These are phyloP conservation scores for Arctium lappa DNA, from an alignment of 129 eudicot genomes.

Conservation along the genomic window DNA sequence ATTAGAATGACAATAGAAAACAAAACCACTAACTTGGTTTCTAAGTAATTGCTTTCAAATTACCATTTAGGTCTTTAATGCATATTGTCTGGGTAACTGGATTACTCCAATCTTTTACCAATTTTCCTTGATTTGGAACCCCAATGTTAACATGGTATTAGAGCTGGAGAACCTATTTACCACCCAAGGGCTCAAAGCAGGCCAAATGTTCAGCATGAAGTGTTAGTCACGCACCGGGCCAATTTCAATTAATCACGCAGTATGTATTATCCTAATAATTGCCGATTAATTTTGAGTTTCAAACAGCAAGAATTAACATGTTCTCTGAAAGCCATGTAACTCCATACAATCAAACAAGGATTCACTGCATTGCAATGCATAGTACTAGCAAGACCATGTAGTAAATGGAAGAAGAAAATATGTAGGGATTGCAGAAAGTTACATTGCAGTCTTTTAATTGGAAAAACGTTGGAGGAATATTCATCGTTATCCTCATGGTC, in stretches of 20 bases:
- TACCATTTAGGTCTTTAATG: background rate
- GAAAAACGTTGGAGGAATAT: constrained; percentile 15
- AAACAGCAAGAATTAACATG: background rate
- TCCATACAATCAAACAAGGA: background rate
- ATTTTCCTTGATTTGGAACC: background rate
- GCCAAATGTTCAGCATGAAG: background rate
- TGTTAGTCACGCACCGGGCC: background rate
- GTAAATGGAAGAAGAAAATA: background rate
- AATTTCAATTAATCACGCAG: background rate
- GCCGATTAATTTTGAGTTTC: background rate
- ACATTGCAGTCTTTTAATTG: constrained; percentile 18
- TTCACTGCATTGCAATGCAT: constrained; percentile 3
- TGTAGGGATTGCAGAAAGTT: constrained; percentile 15
- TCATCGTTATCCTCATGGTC: constrained; percentile 24
- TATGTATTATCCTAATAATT: background rate
- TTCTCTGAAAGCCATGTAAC: background rate
- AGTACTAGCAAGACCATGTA: background rate
- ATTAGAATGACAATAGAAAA: background rate
- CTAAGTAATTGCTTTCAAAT: no score
- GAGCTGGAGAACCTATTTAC: background rate
- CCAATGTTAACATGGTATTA: background rate
- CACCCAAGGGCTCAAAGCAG: background rate
- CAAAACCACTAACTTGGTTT: background rate
- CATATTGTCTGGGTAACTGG: background rate
- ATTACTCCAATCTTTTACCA: background rate